Evolutionary conservation across 352 stramenopile genomes (phyloP).

Genomic region (Thalassiosira oceanica): DNA sequence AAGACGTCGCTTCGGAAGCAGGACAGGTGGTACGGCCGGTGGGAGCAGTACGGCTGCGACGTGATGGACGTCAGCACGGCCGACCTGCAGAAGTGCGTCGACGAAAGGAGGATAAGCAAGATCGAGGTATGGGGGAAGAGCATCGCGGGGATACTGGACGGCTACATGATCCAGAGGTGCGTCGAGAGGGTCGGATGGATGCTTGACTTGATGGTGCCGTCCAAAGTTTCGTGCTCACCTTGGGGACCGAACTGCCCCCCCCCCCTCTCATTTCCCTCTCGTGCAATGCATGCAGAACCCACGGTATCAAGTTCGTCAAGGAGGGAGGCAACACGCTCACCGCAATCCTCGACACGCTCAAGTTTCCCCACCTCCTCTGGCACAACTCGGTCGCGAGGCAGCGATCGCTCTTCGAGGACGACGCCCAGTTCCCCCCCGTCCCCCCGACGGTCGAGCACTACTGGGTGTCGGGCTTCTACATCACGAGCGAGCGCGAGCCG

Average conservation of each 20-base stretch:
- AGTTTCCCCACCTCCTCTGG: slow-evolving; percentile 41
- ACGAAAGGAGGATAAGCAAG: slow-evolving; percentile 31
- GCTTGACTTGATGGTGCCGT: too few relatives aligned
- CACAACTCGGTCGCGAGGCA: slow-evolving; percentile 11
- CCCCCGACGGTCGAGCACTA: slow-evolving; percentile 20
- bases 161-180: slow-evolving; percentile 31
- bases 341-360: slow-evolving; percentile 33
- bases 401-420: slow-evolving; percentile 13
- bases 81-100: slow-evolving; percentile 41
- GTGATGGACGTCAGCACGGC: slow-evolving; percentile 30
- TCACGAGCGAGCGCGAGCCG: slow-evolving; percentile 39
- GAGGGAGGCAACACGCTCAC: too few relatives aligned
- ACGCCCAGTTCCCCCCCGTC: slow-evolving; percentile 7
- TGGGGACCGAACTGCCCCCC: too few relatives aligned
- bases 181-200: slow-evolving; percentile 12
- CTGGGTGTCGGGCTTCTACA: slow-evolving; percentile 40
- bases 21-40: slow-evolving; percentile 34
- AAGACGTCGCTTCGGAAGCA: slow-evolving; percentile 21
- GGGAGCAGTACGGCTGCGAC: slow-evolving; percentile 33
- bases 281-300: too few relatives aligned
- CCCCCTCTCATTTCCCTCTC: too few relatives aligned
- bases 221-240: too few relatives aligned
- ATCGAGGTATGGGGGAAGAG: slow-evolving; percentile 29
- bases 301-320: too few relatives aligned
- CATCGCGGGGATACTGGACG: slow-evolving; percentile 19